These are phyloP conservation scores for Tolypocladium paradoxum DNA, from an alignment of 2,329 filamentous ascomycete genomes.

Conservation along the genomic window DNA sequence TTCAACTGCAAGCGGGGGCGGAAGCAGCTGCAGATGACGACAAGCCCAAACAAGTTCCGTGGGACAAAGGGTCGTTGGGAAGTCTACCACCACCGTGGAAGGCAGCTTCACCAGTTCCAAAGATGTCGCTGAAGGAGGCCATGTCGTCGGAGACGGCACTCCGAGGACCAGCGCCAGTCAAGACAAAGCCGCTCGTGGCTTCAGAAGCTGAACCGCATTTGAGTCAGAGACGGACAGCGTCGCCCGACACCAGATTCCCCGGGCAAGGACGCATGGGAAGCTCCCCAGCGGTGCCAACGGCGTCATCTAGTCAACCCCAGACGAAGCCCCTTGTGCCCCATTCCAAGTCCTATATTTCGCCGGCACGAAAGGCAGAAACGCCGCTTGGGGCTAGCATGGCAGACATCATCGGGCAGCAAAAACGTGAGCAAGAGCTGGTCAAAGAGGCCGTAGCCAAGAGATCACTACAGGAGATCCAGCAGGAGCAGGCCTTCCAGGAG, in stretches of 20 bases:
- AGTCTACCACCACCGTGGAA: conserved; percentile 55
- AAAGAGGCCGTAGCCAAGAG: conserved; percentile 79
- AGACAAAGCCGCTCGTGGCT: conserved; percentile 31
- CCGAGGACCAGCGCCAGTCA: conserved; percentile 16
- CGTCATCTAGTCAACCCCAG: conserved; percentile 16
- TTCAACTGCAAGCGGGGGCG: conserved; percentile 50
- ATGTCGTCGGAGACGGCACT: conserved; percentile 21
- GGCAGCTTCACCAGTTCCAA: conserved; percentile 35
- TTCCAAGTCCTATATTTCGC: conserved; percentile 48
- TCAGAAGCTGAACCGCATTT: conserved; percentile 28
- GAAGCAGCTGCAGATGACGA: conserved; percentile 28
- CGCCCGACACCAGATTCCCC: conserved; percentile 52
- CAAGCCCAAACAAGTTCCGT: conserved; percentile 24
- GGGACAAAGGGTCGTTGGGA: conserved; percentile 31
- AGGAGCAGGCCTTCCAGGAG: conserved; percentile 92
- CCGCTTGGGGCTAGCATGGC: conserved; percentile 64
- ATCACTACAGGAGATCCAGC: conserved; percentile 86
- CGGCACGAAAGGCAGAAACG: conserved; percentile 50
- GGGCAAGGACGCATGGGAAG: conserved; percentile 38
- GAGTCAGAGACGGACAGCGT: conserved; percentile 39
- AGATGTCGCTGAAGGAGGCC: conserved; percentile 39
- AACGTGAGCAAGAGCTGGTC: conserved; percentile 70
- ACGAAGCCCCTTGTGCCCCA: conserved; percentile 41
- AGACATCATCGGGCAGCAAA: conserved; percentile 82
- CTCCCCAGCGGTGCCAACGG: conserved; percentile 16